A percentile compares a stretch with the other conserved stretches of the same genome.
Evolutionary conservation across 306 rosid species (phyloP).

Genomic region (Carpinus viminea): DNA sequence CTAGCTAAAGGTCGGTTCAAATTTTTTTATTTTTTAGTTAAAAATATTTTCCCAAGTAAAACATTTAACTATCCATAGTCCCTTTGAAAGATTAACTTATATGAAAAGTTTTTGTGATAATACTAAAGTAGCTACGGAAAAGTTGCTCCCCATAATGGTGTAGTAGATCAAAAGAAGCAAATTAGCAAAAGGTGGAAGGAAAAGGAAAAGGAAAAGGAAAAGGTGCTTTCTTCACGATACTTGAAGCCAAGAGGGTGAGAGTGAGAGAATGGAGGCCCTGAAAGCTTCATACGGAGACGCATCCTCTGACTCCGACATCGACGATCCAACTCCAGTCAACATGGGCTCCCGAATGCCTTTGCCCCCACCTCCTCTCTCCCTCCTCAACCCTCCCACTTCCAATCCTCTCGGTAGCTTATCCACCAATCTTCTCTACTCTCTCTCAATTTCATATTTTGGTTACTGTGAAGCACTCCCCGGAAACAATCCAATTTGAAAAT

Average conservation of each 20-base stretch:
- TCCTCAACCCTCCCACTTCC: slow-evolving; percentile 52
- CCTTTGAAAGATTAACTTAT: too few species aligned
- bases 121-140: too few species aligned
- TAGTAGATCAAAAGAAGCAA: too few species aligned
- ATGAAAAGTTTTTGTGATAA: too few species aligned
- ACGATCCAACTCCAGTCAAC: slow-evolving; percentile 34
- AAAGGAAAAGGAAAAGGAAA: not conserved
- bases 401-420: slow-evolving; percentile 45
- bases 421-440: not conserved
- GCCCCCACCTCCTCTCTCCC: slow-evolving; percentile 76
- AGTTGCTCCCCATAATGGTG: too few species aligned
- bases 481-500: not conserved
- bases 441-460: not conserved
- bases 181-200: too few species aligned
- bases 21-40: too few species aligned
- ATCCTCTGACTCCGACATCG: slow-evolving; percentile 64
- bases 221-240: not conserved
- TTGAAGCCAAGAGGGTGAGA: not conserved
- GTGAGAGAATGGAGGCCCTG: slow-evolving; percentile 66
- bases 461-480: not conserved
- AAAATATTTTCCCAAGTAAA: too few species aligned
- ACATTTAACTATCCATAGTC: too few species aligned
- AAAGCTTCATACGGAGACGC: slow-evolving; percentile 64
- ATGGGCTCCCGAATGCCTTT: slow-evolving; percentile 21
- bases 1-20: too few species aligned